These are phyloP conservation scores for Fusarium sp. DNA, from an alignment of 2,329 filamentous ascomycete genomes.

Conservation along the genomic window DNA sequence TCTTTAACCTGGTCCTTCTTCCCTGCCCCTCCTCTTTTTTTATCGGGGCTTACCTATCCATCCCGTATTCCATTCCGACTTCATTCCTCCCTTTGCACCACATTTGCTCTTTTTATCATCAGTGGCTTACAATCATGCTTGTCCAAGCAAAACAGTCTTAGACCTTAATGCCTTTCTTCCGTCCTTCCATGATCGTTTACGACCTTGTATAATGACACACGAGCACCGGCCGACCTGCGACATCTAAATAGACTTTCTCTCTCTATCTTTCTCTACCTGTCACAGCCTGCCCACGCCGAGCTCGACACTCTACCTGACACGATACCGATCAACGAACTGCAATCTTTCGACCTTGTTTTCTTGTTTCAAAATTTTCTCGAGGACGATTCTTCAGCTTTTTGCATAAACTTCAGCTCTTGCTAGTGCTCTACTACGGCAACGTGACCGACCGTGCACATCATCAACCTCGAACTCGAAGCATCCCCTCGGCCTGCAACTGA, in stretches of 20 bases:
- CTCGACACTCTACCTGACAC: conserved; percentile 19
- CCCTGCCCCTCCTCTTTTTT: conserved; percentile 44
- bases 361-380: background rate
- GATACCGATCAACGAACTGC: conserved; percentile 7
- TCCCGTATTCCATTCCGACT: conserved; percentile 35
- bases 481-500: conserved; percentile 20
- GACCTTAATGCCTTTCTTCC: conserved; percentile 43
- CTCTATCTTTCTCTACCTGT: conserved; percentile 11
- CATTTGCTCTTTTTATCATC: conserved; percentile 25
- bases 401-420: conserved; percentile 31
- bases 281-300: conserved; percentile 31
- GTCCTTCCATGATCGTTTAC: conserved; percentile 40
- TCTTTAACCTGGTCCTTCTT: conserved; percentile 19
- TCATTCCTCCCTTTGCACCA: conserved; percentile 38
- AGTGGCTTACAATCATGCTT: conserved; percentile 36
- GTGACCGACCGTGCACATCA: conserved; percentile 33
- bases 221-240: conserved; percentile 37
- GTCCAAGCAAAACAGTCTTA: conserved; percentile 37
- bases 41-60: conserved; percentile 33
- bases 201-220: conserved; percentile 43
- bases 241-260: conserved; percentile 37
- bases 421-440: conserved; percentile 23
- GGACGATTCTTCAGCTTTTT: conserved; percentile 10
- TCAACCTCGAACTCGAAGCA: conserved; percentile 31
- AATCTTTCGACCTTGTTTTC: background rate